phyloP scores from a whole-genome alignment of 345 rosid species.

The Aquilaria sinensis region DNA sequence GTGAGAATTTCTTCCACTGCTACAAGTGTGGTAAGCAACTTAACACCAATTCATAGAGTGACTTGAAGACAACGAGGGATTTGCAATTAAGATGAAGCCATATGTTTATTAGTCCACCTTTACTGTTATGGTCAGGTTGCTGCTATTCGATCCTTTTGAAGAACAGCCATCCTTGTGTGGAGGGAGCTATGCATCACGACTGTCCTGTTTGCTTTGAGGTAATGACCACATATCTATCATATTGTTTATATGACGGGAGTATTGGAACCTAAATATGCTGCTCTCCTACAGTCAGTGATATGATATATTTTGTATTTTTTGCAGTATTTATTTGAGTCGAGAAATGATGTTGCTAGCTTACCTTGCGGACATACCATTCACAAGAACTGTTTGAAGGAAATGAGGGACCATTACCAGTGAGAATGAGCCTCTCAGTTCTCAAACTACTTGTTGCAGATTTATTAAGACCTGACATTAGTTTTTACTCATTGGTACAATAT shows the following conservation, averaged over 20 bases:
- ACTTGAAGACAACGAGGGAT: neutral
- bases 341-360: slow-evolving; percentile 61
- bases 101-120: neutral
- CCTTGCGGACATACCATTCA: slow-evolving; percentile 93
- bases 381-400: slow-evolving; percentile 65
- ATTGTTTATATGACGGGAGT: neutral
- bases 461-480: neutral
- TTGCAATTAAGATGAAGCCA: too few relatives aligned
- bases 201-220: slow-evolving; percentile 98
- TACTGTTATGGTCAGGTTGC: slow-evolving; percentile 43
- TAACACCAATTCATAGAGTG: neutral
- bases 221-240: neutral
- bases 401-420: slow-evolving; percentile 77
- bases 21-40: slow-evolving; percentile 69
- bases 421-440: slow-evolving; percentile 12
- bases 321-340: slow-evolving; percentile 79
- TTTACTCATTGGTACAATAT: neutral
- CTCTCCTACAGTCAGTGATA: too few relatives aligned
- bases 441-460: neutral
- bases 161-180: slow-evolving; percentile 82
- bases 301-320: slow-evolving; percentile 2
- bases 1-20: slow-evolving; percentile 87
- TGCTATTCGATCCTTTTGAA: slow-evolving; percentile 70
- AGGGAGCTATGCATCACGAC: slow-evolving; percentile 97
- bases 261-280: neutral